Percentiles rank a stretch among this genome's conserved stretches.
phyloP scores from a whole-genome alignment of 2,329 filamentous ascomycete genomes.

The Scedosporium dehoogii region DNA sequence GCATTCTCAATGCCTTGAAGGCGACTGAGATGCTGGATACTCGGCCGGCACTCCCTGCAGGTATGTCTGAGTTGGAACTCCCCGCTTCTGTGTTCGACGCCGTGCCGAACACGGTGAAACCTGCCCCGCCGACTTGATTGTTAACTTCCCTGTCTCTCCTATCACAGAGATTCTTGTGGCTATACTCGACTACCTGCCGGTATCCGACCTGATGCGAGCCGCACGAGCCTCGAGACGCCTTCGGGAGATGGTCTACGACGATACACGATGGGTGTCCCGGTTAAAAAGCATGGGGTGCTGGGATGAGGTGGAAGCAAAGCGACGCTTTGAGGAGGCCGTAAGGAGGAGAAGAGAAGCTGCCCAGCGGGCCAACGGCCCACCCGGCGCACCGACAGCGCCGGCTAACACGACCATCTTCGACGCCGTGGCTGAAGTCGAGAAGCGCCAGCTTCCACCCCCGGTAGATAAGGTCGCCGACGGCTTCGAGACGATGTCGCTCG shows the following conservation, averaged over 20 bases:
- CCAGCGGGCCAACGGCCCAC: constrained; percentile 16
- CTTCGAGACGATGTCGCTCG: constrained; percentile 65
- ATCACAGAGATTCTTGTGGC: constrained; percentile 69
- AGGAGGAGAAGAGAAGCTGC: constrained; percentile 48
- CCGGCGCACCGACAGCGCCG: constrained; percentile 14
- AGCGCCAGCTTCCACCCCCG: constrained; percentile 19
- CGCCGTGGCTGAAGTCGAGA: constrained; percentile 50
- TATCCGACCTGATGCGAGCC: constrained; percentile 75
- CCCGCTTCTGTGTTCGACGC: not conserved
- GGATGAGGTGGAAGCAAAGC: constrained; percentile 80
- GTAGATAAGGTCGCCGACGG: constrained; percentile 40
- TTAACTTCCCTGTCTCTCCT: constrained; percentile 10
- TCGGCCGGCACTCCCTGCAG: constrained; percentile 73
- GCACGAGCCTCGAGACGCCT: constrained; percentile 77
- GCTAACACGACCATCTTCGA: constrained; percentile 58
- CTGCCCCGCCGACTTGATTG: not conserved
- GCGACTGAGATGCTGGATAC: constrained; percentile 70
- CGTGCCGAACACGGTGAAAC: not conserved
- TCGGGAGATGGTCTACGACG: constrained; percentile 98
- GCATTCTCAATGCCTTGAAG: constrained; percentile 67
- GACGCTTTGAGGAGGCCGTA: constrained; percentile 65
- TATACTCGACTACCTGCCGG: constrained; percentile 81
- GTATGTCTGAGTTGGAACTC: constrained; percentile 32
- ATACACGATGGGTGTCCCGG: constrained; percentile 85
- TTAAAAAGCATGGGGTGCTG: constrained; percentile 82